Conservation (phyloP, 2,329 filamentous ascomycete species). For the Fusarium algeriense region DNA sequence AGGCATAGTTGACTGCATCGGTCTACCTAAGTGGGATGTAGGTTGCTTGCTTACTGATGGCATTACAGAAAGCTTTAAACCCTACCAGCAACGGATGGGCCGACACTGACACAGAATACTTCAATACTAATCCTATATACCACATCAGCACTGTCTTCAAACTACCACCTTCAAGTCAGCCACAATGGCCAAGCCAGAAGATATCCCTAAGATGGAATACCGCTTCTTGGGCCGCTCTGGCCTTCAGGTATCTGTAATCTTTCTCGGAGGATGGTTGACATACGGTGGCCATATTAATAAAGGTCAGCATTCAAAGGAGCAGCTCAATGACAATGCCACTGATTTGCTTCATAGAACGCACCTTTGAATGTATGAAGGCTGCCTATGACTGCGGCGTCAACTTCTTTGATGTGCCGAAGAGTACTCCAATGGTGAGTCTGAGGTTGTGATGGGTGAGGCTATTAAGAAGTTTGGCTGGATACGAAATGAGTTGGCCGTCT, state of each 20-base stretch:
- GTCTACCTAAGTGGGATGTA: neutral
- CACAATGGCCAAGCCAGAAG: slow-evolving; percentile 56
- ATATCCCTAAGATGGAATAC: slow-evolving; percentile 73
- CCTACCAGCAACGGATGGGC: neutral
- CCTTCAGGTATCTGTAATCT: slow-evolving; percentile 80
- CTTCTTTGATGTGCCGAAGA: slow-evolving; percentile 73
- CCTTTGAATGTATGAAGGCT: slow-evolving; percentile 71
- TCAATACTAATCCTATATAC: neutral
- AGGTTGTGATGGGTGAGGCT: slow-evolving; percentile 72
- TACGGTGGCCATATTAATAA: slow-evolving; percentile 79
- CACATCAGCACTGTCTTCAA: too few relatives aligned
- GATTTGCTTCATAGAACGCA: slow-evolving; percentile 50
- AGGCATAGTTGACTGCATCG: neutral
- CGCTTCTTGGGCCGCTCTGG: slow-evolving; percentile 78
- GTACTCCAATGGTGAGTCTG: slow-evolving; percentile 71
- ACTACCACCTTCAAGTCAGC: neutral
- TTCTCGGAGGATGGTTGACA: slow-evolving; percentile 78
- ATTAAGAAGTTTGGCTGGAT: slow-evolving; percentile 72
- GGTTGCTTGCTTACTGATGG: slow-evolving; percentile 4
- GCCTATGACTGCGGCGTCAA: slow-evolving; percentile 72
- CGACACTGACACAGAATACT: neutral
- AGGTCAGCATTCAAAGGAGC: slow-evolving; percentile 57
- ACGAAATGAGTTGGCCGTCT: slow-evolving; percentile 70
- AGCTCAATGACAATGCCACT: neutral
- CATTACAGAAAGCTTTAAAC: slow-evolving; percentile 16